Conservation (phyloP, 371 early-diverging fungal species). For the Circinella minor region DNA sequence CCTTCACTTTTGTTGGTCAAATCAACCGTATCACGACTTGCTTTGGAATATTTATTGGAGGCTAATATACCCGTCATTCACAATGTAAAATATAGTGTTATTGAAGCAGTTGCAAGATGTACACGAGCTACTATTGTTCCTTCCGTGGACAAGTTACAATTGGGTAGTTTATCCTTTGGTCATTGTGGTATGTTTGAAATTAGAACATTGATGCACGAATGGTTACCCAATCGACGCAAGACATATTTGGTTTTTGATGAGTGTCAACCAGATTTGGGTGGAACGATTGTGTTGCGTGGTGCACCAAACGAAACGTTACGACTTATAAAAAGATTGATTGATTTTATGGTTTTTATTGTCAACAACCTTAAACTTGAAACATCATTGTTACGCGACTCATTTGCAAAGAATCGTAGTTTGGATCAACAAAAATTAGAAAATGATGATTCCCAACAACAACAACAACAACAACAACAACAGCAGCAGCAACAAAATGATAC, state of each 20-base stretch:
- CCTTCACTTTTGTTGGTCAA: slow-evolving; percentile 87
- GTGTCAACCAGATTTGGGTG: slow-evolving; percentile 81
- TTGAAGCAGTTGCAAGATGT: slow-evolving; percentile 83
- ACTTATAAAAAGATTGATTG: slow-evolving; percentile 77
- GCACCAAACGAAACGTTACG: slow-evolving; percentile 63
- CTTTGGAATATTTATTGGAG: slow-evolving; percentile 82
- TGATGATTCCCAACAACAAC: neutral
- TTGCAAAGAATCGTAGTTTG: slow-evolving; percentile 46
- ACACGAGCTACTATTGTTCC: slow-evolving; percentile 86
- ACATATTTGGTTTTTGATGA: slow-evolving; percentile 90
- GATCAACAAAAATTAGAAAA: slow-evolving; percentile 15
- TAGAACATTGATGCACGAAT: slow-evolving; percentile 78
- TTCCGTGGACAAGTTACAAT: slow-evolving; percentile 82
- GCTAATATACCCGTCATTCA: slow-evolving; percentile 80
- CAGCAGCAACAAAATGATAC: slow-evolving; percentile 3
- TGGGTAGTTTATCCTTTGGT: slow-evolving; percentile 74
- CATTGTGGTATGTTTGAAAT: slow-evolving; percentile 82
- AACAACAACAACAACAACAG: too few species aligned
- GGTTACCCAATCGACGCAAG: slow-evolving; percentile 80
- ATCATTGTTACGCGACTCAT: slow-evolving; percentile 65
- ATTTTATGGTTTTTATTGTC: slow-evolving; percentile 83
- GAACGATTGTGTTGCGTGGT: slow-evolving; percentile 89
- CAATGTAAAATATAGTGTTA: slow-evolving; percentile 86
- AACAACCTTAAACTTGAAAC: slow-evolving; percentile 89
- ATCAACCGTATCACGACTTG: slow-evolving; percentile 82